phyloP scores from a whole-genome alignment of 371 early-diverging fungal genomes.

The Choanephora cucurbitarum region DNA sequence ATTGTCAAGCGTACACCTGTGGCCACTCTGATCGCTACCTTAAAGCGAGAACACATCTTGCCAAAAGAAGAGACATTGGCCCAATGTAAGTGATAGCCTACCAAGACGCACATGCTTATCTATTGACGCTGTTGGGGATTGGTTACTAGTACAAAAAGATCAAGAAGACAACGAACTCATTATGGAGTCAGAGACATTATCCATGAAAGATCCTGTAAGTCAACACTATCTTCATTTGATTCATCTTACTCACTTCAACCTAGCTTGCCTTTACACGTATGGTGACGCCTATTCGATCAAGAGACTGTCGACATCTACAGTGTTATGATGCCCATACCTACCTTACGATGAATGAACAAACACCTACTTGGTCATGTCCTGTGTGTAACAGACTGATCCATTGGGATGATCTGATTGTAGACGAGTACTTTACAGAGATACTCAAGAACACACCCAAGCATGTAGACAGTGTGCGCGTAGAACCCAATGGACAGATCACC shows the following conservation, averaged over 20 bases:
- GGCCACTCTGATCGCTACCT: slow-evolving; percentile 37
- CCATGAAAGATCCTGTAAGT: slow-evolving; percentile 62
- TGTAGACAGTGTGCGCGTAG: slow-evolving; percentile 62
- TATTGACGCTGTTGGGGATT: not conserved
- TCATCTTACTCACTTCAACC: no score
- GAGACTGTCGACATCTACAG: slow-evolving; percentile 67
- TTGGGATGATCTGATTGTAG: slow-evolving; percentile 64
- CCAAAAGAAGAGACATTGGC: slow-evolving; percentile 50
- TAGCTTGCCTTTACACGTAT: slow-evolving; percentile 69
- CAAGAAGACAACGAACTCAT: slow-evolving; percentile 56
- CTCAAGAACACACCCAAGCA: slow-evolving; percentile 46
- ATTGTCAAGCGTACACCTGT: slow-evolving; percentile 51
- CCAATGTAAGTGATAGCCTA: slow-evolving; percentile 58
- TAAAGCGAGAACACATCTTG: slow-evolving; percentile 40
- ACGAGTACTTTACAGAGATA: slow-evolving; percentile 70
- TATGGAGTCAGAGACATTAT: slow-evolving; percentile 55
- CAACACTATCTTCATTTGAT: no score
- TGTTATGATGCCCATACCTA: slow-evolving; percentile 76
- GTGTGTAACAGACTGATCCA: slow-evolving; percentile 62
- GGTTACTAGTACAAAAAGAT: slow-evolving; percentile 24
- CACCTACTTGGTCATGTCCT: slow-evolving; percentile 77
- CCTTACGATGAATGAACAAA: slow-evolving; percentile 69
- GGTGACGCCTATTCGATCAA: slow-evolving; percentile 59
- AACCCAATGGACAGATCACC: slow-evolving; percentile 60
- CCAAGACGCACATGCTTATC: no score